Percentiles rank a stretch among this genome's conserved stretches.
Evolutionary conservation across 345 rosid species (phyloP).

Genomic region (Eucalyptus rudis): DNA sequence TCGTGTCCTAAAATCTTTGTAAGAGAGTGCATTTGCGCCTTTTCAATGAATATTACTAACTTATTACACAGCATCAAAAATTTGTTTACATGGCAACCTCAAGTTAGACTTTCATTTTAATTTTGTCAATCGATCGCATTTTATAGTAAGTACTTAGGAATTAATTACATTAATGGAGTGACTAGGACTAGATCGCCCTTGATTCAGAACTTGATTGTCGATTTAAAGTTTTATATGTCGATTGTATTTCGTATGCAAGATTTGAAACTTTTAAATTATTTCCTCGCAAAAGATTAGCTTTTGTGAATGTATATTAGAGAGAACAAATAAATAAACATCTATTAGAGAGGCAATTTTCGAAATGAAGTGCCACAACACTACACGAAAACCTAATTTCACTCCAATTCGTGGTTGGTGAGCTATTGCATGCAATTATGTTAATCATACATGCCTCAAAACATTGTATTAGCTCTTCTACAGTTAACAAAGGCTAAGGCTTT

Average conservation of each 20-base stretch:
- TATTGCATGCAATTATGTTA: background rate
- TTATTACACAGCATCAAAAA: background rate
- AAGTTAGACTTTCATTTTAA: background rate
- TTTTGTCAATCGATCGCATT: background rate
- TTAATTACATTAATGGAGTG: background rate
- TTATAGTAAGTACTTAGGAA: background rate
- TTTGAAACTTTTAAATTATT: background rate
- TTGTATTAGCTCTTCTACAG: background rate
- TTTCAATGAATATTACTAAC: background rate
- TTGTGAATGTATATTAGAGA: background rate
- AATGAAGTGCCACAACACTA: background rate
- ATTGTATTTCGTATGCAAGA: background rate
- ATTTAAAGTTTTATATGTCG: background rate
- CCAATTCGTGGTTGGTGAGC: background rate
- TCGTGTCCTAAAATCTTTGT: background rate
- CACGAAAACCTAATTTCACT: background rate
- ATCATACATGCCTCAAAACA: background rate
- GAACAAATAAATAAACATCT: background rate
- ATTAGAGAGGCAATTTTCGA: background rate
- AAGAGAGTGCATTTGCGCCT: background rate
- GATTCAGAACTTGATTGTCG: background rate
- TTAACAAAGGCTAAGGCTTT: background rate
- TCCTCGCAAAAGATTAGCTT: background rate
- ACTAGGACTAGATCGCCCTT: background rate
- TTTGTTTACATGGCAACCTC: background rate